Base-by-base conservation (phyloP, 2,329 filamentous ascomycete species). In the Phaeophleospora eucalypticola region DNA sequence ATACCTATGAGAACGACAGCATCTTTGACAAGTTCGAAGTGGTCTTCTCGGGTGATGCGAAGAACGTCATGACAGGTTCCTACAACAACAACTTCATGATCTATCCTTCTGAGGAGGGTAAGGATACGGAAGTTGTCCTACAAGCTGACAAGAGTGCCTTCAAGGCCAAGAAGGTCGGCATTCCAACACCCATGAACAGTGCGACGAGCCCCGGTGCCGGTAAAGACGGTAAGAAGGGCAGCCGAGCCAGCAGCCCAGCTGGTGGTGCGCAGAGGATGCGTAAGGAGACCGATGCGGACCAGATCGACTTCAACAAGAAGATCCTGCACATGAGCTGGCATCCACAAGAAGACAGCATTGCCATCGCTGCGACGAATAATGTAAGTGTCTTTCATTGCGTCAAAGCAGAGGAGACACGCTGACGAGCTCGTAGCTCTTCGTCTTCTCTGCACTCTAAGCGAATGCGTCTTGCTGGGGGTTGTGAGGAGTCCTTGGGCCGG, bases 11-110 rank as follows among this genome's bases (percentile, higher is more conserved):
- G 73, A 98, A 98, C 62, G 93, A 98, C 66, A 95, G 89, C 69
- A 98, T 98, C 65, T 98, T 98, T 65, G 93, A 98, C 80, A 98
- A 98, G 71, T 98, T 98, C 58, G 93, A 98, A 71, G 93, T 98
- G 35, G 91, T 97, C 43, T 98, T 98, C 74, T 97, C 91, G 2
- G 93, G 93, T 18, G 91, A 97, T 69, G 89, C 89, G 33, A 94
- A 95, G 78, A 97, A 98, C 61, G 93, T 97, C 57, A 98, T 98
- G 93, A 98, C 93, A 4, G 93, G 93, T 60, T 96, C 89, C 67
- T 98, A 98, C 77, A 98, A 98, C 79, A 98, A 98, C 76, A 98
- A 98, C 75, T 97, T 98, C 77, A 98, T 98, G 93, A 98, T 98
- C 65, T 98, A 97, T 69, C 93, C 93, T 3, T 93, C 90, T 19